Conservation (phyloP, 192 early-diverging fungal genomes). For the Gryganskiella cystojenkinii region DNA sequence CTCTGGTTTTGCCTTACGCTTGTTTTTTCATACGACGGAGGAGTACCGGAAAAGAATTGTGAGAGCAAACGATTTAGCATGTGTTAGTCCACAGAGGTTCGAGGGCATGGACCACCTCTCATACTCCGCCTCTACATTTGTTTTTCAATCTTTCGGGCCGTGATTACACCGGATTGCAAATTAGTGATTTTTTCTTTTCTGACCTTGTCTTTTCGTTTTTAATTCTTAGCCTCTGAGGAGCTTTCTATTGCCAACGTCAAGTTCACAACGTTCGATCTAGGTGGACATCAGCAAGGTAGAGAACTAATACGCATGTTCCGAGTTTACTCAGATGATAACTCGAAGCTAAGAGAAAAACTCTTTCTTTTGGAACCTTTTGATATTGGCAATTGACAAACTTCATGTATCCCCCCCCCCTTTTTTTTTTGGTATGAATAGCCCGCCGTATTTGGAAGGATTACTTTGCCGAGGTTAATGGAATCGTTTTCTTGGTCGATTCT, state of each 20-base stretch:
- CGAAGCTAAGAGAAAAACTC: not conserved
- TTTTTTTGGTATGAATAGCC: slow-evolving; percentile 61
- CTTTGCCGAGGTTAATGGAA: slow-evolving; percentile 96
- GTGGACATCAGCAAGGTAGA: slow-evolving; percentile 90
- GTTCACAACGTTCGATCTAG: slow-evolving; percentile 97
- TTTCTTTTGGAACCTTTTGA: not conserved
- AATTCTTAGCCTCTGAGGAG: slow-evolving; percentile 86
- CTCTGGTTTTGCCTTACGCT: not conserved
- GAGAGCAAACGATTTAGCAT: not conserved
- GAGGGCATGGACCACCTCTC: not conserved
- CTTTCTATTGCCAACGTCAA: slow-evolving; percentile 94
- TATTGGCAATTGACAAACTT: not conserved
- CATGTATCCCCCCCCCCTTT: too few relatives aligned
- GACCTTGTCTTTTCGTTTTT: slow-evolving; percentile 2
- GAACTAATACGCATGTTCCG: not conserved
- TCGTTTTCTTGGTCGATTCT: slow-evolving; percentile 97
- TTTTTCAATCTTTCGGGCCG: not conserved
- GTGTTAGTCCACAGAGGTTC: too few relatives aligned
- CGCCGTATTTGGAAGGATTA: slow-evolving; percentile 98
- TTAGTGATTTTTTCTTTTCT: slow-evolving; percentile 7
- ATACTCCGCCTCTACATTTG: not conserved
- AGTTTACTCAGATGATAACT: not conserved
- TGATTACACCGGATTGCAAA: not conserved
- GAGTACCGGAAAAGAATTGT: not conserved
- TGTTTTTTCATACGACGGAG: not conserved